phyloP scores from a whole-genome alignment of 352 stramenopile species.

The Globisporangium irregulare region DNA sequence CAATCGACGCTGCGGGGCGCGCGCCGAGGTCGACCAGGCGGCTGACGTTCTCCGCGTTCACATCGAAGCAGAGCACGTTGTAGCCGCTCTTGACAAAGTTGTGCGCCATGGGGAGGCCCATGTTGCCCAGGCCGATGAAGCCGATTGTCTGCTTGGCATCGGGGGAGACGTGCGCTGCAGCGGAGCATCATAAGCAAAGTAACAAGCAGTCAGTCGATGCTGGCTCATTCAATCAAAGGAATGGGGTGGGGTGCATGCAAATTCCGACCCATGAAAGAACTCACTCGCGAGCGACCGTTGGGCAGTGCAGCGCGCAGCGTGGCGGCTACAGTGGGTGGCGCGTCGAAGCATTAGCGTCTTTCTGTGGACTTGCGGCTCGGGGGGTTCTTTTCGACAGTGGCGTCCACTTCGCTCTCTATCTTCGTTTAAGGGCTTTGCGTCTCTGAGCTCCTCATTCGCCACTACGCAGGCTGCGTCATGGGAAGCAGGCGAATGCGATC shows the following conservation, averaged over 20 bases:
- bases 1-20: constrained; percentile 31
- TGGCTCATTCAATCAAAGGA: background rate
- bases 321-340: background rate
- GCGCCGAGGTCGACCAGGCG: constrained; percentile 31
- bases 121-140: constrained; percentile 92
- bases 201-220: background rate
- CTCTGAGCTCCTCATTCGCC: too few species aligned
- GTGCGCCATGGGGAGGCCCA: constrained; percentile 89
- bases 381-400: background rate
- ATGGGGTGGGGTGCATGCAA: background rate
- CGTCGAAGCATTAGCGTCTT: constrained; percentile 3
- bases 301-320: background rate
- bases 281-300: constrained; percentile 12
- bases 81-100: constrained; percentile 79
- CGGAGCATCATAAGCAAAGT: background rate
- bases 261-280: background rate
- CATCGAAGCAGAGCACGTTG: constrained; percentile 65
- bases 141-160: constrained; percentile 37
- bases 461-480: background rate
- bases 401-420: background rate
- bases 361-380: background rate
- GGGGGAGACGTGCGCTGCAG: background rate
- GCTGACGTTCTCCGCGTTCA: constrained; percentile 28
- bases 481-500: background rate
- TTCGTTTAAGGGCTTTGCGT: background rate